Evolutionary conservation across 805 yeast genomes (phyloP).

Genomic region (Saccharomycopsis babjevae): DNA sequence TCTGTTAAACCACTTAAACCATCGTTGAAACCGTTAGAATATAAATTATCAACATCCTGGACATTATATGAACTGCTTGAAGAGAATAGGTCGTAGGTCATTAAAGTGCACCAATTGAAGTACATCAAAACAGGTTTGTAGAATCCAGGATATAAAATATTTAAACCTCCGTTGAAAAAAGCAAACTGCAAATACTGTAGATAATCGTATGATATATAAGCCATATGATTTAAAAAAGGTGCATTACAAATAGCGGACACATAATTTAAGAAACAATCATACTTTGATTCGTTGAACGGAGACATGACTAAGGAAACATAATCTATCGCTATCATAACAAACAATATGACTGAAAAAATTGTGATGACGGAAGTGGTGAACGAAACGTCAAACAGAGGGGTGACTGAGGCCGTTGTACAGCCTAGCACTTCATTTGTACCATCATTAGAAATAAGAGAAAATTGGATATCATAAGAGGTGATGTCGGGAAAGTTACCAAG

Average conservation of each 20-base stretch:
- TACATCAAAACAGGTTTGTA: constrained; percentile 44
- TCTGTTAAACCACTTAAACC: constrained; percentile 33
- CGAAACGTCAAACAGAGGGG: constrained; percentile 36
- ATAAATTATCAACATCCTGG: constrained; percentile 32
- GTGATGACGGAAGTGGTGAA: constrained; percentile 31
- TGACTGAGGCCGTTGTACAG: constrained; percentile 38
- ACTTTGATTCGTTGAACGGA: constrained; percentile 47
- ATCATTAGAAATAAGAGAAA: constrained; percentile 34
- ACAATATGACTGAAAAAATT: constrained; percentile 32
- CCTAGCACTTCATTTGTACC: constrained; percentile 31
- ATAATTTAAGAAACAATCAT: constrained; percentile 37
- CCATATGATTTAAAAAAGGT: constrained; percentile 42
- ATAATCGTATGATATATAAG: constrained; percentile 41
- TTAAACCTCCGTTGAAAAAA: constrained; percentile 44
- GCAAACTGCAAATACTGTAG: constrained; percentile 49
- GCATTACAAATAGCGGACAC: constrained; percentile 54
- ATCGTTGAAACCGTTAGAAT: constrained; percentile 27
- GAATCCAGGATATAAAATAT: constrained; percentile 51
- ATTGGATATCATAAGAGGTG: constrained; percentile 36
- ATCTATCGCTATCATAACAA: constrained; percentile 28
- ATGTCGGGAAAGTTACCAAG: constrained; percentile 25
- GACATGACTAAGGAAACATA: constrained; percentile 33
- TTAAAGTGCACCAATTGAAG: constrained; percentile 47
- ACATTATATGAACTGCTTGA: constrained; percentile 14
- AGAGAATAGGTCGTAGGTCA: constrained; percentile 22